Base-by-base conservation (phyloP, 495 filamentous ascomycete species). In the Durotheca rogersii region DNA sequence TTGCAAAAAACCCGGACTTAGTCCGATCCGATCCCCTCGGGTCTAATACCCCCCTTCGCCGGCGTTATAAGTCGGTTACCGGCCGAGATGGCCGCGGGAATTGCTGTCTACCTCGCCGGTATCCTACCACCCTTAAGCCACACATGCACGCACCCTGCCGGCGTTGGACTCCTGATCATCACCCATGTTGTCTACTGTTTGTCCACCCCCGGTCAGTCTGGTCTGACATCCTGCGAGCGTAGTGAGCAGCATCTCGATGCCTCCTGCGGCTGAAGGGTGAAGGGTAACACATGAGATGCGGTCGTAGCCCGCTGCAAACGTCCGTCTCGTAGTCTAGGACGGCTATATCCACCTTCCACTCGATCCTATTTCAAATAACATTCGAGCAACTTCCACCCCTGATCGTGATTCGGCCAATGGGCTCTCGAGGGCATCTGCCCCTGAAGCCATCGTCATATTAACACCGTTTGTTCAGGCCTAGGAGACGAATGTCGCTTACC, bases 11-110 rank as follows among this genome's bases (percentile, higher is more conserved):
- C 19, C 6, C 11, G n/a, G 20, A 23, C 17, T 17, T 40, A 6
- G 37, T 41, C 35, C 21, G 14, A 49, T 41, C 53, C 49, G 49
- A 48, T 30, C 18, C 30, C 29, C 7, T 7, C 7, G 15, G 33
- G 12, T 30, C 12, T 11, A 3, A n/a, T n/a, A n/a, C n/a, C 23
- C 6, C 41, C 17, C 33, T 40, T 47, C 29, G 7, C 29, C 32
- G 23, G 10, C 16, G 33, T 30, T 30, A n/a, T 38, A 16, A n/a
- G n/a, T n/a, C 2, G 6, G 35, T 16, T 19, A 4, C 16, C n/a
- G 6, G 5, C 23, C 36, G 18, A 38, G 6, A 6, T 38, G 9
- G 17, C 18, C 12, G 12, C 30, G 7, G 30, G 30, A 11, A 6
- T 18, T n/a, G 18, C 23, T 27, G 23, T 27, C 23, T 27, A 27